Evolutionary conservation across 345 rosid genomes (phyloP), one percentile per base, ranked within the genome.

Genomic region (Eucalyptus decipiens): DNA sequence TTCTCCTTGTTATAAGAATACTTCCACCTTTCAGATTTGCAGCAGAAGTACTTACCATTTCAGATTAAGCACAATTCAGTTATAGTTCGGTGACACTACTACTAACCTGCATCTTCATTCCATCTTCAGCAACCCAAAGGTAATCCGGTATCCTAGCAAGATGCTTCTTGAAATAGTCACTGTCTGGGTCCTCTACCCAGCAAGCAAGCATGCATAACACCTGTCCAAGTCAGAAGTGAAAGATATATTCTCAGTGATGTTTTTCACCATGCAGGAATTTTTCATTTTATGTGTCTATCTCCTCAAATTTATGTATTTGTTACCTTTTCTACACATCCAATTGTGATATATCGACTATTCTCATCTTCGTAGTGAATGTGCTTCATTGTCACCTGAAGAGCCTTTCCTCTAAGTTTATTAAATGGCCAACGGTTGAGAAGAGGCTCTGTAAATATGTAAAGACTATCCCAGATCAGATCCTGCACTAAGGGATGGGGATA

Each of bases 71-170:
- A 14, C 76, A 32, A n/a, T 65, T 65, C 11, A 15, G 76, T 7
- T 16, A 65, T n/a, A 15, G 40, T n/a, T 65, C 11, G 3, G 76
- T 65, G 76, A n/a, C 76, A n/a, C 76, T 8, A 62, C 43, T 8
- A 23, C 83, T 49, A 28, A 94, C 94, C 93, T 93, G 95, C 93
- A 94, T 92, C 62, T 94, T 96, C 90, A 96, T 91, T 51, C 98
- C 98, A 90, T 95, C 98, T 90, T 95, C 98, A 8, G 90, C 95
- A 88, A 96, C 88, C 97, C 97, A 96, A 17, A 95, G 54, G 88
- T 91, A 96, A 89, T 96, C 97, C 2, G 92, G 80, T 49, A 94
- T 47, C 80, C 95, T 91, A 4, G 95, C 93, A 12, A 96, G 93
- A 88, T 95, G 96, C 89, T 93, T 94, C 89, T 96, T 94, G 86